Evolutionary conservation across 495 filamentous ascomycete genomes (phyloP).

Genomic region (Xylaria grammica): DNA sequence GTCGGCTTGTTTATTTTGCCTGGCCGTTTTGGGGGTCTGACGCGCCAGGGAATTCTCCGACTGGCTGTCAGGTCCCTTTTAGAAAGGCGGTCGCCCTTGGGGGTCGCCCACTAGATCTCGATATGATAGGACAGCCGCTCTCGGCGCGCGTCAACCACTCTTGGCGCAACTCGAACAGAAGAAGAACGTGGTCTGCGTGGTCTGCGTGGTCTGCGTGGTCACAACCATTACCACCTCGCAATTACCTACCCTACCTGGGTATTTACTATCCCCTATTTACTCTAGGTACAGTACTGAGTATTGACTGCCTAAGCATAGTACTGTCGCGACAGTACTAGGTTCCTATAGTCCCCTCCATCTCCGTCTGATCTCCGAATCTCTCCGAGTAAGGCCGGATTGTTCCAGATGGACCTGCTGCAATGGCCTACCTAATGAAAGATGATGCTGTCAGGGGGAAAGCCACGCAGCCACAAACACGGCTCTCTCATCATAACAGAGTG

Average conservation of each 20-base stretch:
- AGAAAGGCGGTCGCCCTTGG: constrained; percentile 32
- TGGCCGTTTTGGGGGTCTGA: constrained; percentile 22
- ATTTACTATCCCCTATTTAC: too few species aligned
- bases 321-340: too few species aligned
- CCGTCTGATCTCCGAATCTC: neutral
- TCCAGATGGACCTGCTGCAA: neutral
- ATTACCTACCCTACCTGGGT: neutral
- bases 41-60: constrained; percentile 36
- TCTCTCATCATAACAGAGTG: neutral
- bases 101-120: constrained; percentile 26
- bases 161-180: constrained; percentile 16
- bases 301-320: too few species aligned
- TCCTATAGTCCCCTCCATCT: too few species aligned
- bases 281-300: too few species aligned
- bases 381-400: too few species aligned
- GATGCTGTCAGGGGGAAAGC: neutral
- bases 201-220: too few species aligned
- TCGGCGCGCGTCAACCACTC: constrained; percentile 29
- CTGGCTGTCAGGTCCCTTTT: constrained; percentile 26
- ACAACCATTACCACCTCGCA: neutral
- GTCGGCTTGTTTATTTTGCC: constrained; percentile 39
- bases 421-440: neutral
- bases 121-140: constrained; percentile 28
- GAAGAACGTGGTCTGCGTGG: constrained; percentile 22
- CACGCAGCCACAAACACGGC: neutral